Conservation (phyloP, 1,284 basidiomycete species). For the Moesziomyces sp. region DNA sequence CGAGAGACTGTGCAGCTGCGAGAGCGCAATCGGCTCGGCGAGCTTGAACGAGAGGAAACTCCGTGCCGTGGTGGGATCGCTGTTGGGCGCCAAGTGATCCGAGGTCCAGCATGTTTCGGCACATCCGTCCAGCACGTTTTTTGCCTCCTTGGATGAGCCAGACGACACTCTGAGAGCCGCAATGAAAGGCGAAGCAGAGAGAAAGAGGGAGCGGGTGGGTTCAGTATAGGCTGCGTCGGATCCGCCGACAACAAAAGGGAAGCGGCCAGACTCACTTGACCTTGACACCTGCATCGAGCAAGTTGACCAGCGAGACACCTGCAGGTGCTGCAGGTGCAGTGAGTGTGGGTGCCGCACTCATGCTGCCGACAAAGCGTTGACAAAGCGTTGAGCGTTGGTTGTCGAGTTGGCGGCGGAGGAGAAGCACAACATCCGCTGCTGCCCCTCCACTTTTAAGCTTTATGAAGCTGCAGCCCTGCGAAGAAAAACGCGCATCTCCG, state of each 20-base stretch:
- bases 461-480: too few species aligned
- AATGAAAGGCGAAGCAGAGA: background rate
- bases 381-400: background rate
- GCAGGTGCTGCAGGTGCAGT: conserved; percentile 6
- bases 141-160: conserved; percentile 41
- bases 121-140: conserved; percentile 38
- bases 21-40: background rate
- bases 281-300: conserved; percentile 29
- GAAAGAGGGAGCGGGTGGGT: background rate
- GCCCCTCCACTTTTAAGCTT: too few species aligned
- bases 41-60: conserved; percentile 36
- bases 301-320: conserved; percentile 16
- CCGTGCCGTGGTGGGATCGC: conserved; percentile 11
- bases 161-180: conserved; percentile 31
- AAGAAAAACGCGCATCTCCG: too few species aligned
- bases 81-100: conserved; percentile 36
- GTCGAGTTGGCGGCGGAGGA: too few species aligned
- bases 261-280: conserved; percentile 29
- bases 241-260: background rate
- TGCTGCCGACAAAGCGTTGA: background rate
- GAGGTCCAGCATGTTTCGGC: conserved; percentile 50
- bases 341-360: conserved; percentile 30
- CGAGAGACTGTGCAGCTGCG: conserved; percentile 22
- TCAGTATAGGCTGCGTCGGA: background rate
- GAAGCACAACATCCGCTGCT: too few species aligned